Percentiles rank a stretch among this genome's conserved stretches.
Conservation (phyloP, 2,329 filamentous ascomycete genomes). For the Colletotrichum coccodes region DNA sequence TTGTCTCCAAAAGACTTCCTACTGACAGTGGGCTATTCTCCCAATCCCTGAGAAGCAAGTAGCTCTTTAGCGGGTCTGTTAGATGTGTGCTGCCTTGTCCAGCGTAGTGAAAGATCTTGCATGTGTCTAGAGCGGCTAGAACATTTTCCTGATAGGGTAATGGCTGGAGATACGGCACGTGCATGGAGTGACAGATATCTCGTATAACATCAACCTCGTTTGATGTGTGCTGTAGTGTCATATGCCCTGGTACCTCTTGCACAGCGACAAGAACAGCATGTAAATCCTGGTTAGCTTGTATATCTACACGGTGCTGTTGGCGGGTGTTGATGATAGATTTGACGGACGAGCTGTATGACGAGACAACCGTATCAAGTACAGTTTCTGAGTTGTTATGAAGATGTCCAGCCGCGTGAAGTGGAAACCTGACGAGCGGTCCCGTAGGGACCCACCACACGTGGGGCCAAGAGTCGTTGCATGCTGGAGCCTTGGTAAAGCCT, state of each 20-base stretch:
- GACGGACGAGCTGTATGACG: conserved; percentile 49
- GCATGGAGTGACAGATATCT: conserved; percentile 17
- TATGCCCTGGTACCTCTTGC: conserved; percentile 23
- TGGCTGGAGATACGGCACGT: not conserved
- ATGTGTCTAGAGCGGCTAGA: conserved; percentile 33
- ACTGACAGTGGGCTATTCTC: conserved; percentile 27
- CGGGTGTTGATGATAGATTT: conserved; percentile 42
- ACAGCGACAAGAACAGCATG: conserved; percentile 42
- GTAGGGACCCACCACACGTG: conserved; percentile 49
- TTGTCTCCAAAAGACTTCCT: conserved; percentile 26
- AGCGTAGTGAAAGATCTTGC: no score
- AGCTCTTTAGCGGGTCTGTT: conserved; percentile 32
- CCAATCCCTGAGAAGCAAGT: conserved; percentile 25
- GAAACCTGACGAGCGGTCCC: conserved; percentile 40
- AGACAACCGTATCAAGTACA: conserved; percentile 47
- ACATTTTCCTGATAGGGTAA: conserved; percentile 36
- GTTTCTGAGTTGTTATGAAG: conserved; percentile 33
- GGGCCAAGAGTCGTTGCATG: conserved; percentile 28
- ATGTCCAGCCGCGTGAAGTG: conserved; percentile 49
- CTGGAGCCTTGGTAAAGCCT: conserved; percentile 33
- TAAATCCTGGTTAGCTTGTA: not conserved
- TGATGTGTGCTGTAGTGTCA: conserved; percentile 31
- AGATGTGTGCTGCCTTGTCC: no score
- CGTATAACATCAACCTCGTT: conserved; percentile 35
- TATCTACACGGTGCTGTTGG: not conserved